phyloP scores from a whole-genome alignment of 108 stramenopile species.

The Phaeodactylum tricornutum region DNA sequence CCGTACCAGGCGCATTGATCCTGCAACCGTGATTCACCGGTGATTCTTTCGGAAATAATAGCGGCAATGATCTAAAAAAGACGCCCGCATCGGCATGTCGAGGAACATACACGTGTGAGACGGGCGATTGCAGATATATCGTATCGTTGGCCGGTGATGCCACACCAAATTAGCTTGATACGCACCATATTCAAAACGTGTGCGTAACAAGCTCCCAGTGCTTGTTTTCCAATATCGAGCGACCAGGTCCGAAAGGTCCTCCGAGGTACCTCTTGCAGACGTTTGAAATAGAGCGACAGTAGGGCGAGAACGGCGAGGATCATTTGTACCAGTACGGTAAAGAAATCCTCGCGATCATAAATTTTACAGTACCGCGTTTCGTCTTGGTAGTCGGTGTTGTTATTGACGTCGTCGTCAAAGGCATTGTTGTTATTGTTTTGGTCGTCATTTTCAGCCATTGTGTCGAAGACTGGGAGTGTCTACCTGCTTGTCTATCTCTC shows the following conservation, averaged over 20 bases:
- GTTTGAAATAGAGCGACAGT: constrained; percentile 69
- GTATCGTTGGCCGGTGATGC: no score
- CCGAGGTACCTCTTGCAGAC: constrained; percentile 54
- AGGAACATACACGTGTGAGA: no score
- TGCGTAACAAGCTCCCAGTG: constrained; percentile 81
- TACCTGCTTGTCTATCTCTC: no score
- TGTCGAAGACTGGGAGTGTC: no score
- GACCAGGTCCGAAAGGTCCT: constrained; percentile 80
- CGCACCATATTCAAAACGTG: constrained; percentile 80
- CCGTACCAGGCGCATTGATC: constrained; percentile 93
- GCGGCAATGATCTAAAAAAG: constrained; percentile 54
- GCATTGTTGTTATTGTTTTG: constrained; percentile 9
- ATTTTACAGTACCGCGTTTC: constrained; percentile 51
- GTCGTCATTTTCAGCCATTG: no score
- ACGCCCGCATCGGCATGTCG: background rate
- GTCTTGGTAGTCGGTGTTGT: constrained; percentile 8
- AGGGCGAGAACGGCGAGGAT: constrained; percentile 65
- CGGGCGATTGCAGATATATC: no score
- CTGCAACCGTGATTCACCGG: constrained; percentile 40
- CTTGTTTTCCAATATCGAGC: constrained; percentile 81
- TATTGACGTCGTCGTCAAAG: constrained; percentile 11
- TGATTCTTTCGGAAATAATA: constrained; percentile 47
- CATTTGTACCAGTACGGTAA: constrained; percentile 74
- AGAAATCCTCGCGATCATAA: constrained; percentile 69
- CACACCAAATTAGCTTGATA: no score